Evolutionary conservation across 129 eudicot species (phyloP).

Genomic region (Ambrosia trifida): DNA sequence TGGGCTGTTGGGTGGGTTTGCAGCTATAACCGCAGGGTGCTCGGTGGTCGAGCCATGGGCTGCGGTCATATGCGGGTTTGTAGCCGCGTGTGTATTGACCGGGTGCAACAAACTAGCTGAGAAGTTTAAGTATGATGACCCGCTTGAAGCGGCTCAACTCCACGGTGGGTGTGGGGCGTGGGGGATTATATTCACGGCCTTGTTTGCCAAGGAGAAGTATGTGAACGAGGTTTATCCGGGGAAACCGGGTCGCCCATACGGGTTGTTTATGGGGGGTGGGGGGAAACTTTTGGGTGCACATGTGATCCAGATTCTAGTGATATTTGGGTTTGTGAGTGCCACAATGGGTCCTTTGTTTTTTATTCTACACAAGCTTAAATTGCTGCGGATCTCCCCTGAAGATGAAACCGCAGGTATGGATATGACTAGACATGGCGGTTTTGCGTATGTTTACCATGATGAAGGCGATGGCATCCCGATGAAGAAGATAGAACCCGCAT

Average conservation of each 20-base stretch:
- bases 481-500: constrained; percentile 35
- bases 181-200: constrained; percentile 64
- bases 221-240: constrained; percentile 53
- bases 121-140: constrained; percentile 54
- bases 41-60: constrained; percentile 75
- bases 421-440: constrained; percentile 65
- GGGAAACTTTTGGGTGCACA: constrained; percentile 51
- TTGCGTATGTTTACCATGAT: constrained; percentile 56
- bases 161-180: constrained; percentile 73
- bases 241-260: constrained; percentile 45
- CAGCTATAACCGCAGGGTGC: constrained; percentile 59
- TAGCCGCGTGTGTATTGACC: constrained; percentile 50
- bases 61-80: constrained; percentile 63
- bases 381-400: constrained; percentile 52
- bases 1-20: constrained; percentile 60
- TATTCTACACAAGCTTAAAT: constrained; percentile 31
- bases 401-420: constrained; percentile 71
- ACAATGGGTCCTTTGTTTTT: constrained; percentile 57
- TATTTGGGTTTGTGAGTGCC: constrained; percentile 50
- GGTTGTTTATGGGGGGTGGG: constrained; percentile 62
- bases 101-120: constrained; percentile 53
- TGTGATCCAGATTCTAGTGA: constrained; percentile 45
- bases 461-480: constrained; percentile 38
- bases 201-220: constrained; percentile 48
- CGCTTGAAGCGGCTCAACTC: constrained; percentile 63